Evolutionary conservation across 345 rosid genomes (phyloP), one percentile per base, ranked within the genome.

Genomic region (Brassica rapa): DNA sequence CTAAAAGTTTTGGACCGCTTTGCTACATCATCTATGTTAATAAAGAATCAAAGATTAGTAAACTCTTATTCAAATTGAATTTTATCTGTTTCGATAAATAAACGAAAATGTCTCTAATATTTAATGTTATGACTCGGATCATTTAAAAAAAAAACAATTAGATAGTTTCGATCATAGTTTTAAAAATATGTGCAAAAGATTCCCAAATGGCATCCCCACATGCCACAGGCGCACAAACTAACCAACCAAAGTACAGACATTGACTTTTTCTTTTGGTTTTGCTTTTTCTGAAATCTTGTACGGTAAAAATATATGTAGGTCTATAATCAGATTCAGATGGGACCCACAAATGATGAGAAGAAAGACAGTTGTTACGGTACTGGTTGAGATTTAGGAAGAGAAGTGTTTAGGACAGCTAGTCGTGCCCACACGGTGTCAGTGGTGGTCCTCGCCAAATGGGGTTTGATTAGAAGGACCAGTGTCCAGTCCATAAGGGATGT

Each of bases 361-460:
- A 63, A 63, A 70, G 69, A 63, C 75, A 77, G 76, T 77, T 77
- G 75, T 77, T 70, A 43, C 24, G 65, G 64, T 70, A 37, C 51
- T 62, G 57, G 30, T 62, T 63, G 75, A 77, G 43, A 19, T 43
- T 64, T 61, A 12, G 65, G 63, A 32, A 61, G 68, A 53, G 46
- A 9, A 33, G 19, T 39, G 14, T 68, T 49, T 14, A 21, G 61
- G 55, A 59, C 82, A 66, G 68, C 77, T 71, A 29, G 19, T 30
- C 74, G 78, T 69, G 78, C 78, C 82, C 82, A 79, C 82, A 62
- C 74, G 60, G 73, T 78, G 68, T 43, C 77, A 78, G 82, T 72
- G 30, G 82, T 78, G 82, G 82, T 78, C 82, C 77, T 78, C 4
- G 33, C 65, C 70, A 68, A 73, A 49, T 73, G 70, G 65, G 74